Percentiles rank a stretch among this genome's conserved stretches.
phyloP scores from a whole-genome alignment of 768 basidiomycete species.

The Cyclocybe aegerita region DNA sequence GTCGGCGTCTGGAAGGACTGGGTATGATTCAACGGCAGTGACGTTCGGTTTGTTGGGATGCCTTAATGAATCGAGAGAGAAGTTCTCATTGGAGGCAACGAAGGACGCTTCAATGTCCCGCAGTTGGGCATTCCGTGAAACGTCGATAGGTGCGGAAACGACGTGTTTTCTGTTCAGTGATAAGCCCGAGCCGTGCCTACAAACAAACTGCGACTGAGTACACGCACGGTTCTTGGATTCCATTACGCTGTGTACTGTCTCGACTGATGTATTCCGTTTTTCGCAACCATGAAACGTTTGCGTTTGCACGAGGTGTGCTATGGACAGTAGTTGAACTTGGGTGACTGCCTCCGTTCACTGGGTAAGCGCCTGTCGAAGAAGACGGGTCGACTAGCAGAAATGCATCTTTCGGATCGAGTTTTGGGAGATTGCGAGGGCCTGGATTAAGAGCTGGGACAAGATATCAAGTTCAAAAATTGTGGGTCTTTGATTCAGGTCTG shows the following conservation, averaged over 20 bases:
- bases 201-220: neutral
- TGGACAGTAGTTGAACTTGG: constrained; percentile 34
- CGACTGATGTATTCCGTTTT: constrained; percentile 89
- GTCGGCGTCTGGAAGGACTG: constrained; percentile 80
- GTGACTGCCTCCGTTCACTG: constrained; percentile 34
- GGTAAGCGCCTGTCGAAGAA: constrained; percentile 41
- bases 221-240: constrained; percentile 57
- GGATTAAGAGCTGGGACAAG: constrained; percentile 55
- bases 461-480: neutral
- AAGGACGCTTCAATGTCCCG: constrained; percentile 81
- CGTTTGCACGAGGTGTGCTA: constrained; percentile 57
- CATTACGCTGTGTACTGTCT: constrained; percentile 42
- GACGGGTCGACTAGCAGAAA: constrained; percentile 73
- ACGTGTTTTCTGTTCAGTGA: constrained; percentile 45
- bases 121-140: constrained; percentile 74
- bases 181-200: neutral
- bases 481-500: neutral
- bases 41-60: constrained; percentile 82
- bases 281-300: constrained; percentile 74
- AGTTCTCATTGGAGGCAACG: constrained; percentile 54
- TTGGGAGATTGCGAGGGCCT: constrained; percentile 53
- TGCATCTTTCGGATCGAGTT: constrained; percentile 73
- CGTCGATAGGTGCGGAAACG: constrained; percentile 53
- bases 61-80: constrained; percentile 55
- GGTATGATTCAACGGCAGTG: constrained; percentile 77